Conservation (phyloP, 768 basidiomycete genomes). For the Hygrophorus pudorinus region DNA sequence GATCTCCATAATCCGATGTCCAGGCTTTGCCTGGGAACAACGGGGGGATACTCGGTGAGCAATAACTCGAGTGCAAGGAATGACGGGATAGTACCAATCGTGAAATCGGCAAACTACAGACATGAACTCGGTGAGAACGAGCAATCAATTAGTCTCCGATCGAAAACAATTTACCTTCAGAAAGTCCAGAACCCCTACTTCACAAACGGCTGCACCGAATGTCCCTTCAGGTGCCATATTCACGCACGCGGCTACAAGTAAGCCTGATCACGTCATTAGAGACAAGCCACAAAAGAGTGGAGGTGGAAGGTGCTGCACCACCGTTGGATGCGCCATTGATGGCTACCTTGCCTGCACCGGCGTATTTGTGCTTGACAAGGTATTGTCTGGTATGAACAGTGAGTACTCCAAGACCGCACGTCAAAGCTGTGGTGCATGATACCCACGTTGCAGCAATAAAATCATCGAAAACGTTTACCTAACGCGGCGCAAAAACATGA, state of each 20-base stretch:
- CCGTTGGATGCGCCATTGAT: constrained; percentile 81
- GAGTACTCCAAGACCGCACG: neutral
- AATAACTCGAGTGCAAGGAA: constrained; percentile 4
- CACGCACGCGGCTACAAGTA: constrained; percentile 77
- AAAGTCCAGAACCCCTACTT: constrained; percentile 76
- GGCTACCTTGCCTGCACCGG: constrained; percentile 56
- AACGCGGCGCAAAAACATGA: constrained; percentile 2
- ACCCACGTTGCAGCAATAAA: constrained; percentile 74
- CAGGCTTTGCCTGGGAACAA: constrained; percentile 50
- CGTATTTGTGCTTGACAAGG: constrained; percentile 65
- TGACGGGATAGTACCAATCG: constrained; percentile 41
- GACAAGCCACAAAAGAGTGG: neutral
- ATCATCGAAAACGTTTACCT: constrained; percentile 74
- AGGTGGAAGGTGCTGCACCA: constrained; percentile 30
- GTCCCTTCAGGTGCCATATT: constrained; percentile 68
- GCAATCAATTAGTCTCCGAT: constrained; percentile 1
- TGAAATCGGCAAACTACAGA: constrained; percentile 59
- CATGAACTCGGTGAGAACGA: constrained; percentile 3
- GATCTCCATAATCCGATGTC: constrained; percentile 72
- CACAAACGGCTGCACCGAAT: constrained; percentile 70
- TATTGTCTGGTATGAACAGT: constrained; percentile 37
- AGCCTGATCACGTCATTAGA: constrained; percentile 29
- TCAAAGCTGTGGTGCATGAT: neutral
- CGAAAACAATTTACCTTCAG: constrained; percentile 43
- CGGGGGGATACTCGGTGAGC: constrained; percentile 6